Evolutionary conservation across 768 basidiomycete genomes (phyloP).

Genomic region (Termitomyces sp.): DNA sequence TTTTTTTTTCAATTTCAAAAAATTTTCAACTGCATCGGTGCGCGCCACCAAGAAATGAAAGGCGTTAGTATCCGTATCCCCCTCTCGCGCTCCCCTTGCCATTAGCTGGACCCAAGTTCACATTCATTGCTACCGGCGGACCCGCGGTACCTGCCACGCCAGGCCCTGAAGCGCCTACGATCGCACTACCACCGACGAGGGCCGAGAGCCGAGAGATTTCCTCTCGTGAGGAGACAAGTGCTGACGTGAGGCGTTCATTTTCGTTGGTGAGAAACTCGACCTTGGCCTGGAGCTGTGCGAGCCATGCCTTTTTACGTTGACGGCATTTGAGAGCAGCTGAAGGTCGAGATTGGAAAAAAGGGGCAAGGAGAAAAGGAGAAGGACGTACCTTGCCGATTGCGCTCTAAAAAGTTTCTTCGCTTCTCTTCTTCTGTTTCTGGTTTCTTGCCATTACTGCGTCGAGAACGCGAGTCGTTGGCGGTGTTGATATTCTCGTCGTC

Average conservation of each 20-base stretch:
- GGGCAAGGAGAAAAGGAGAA: neutral
- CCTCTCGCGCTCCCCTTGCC: neutral
- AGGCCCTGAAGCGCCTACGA: slow-evolving; percentile 33
- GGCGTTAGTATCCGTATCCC: neutral
- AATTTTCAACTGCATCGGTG: neutral
- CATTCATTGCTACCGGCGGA: slow-evolving; percentile 1
- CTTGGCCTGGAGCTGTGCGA: slow-evolving; percentile 85
- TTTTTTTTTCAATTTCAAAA: neutral
- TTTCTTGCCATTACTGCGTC: slow-evolving; percentile 45
- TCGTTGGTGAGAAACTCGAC: slow-evolving; percentile 91
- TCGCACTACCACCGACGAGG: slow-evolving; percentile 61
- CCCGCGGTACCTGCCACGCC: slow-evolving; percentile 16
- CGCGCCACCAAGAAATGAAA: neutral
- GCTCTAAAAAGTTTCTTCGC: slow-evolving; percentile 90
- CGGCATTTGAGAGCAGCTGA: slow-evolving; percentile 97
- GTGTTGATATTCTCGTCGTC: slow-evolving; percentile 4
- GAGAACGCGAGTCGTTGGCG: neutral
- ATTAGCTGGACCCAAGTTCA: neutral
- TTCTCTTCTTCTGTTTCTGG: slow-evolving; percentile 99
- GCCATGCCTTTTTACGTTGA: slow-evolving; percentile 98
- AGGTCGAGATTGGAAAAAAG: slow-evolving; percentile 1
- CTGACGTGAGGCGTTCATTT: slow-evolving; percentile 88
- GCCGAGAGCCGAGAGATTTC: slow-evolving; percentile 83
- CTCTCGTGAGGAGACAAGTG: slow-evolving; percentile 83
- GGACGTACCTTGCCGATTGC: slow-evolving; percentile 88